Conservation (phyloP, 1,139 yeast species). For the Saccharomyces hybrid region DNA sequence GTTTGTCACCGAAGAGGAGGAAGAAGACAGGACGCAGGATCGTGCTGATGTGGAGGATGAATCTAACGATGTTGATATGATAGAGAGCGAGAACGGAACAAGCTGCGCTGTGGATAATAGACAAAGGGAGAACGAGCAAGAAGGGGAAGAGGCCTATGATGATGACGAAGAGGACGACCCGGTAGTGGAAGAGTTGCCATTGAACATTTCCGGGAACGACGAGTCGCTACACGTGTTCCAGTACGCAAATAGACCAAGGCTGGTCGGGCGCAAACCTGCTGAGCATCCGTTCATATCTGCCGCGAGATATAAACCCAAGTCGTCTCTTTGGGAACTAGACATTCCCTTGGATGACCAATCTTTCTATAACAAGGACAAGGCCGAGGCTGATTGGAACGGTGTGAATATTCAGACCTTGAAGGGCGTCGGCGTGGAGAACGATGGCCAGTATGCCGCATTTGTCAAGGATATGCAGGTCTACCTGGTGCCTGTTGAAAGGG, state of each 20-base stretch:
- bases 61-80: not conserved
- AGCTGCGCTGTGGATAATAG: conserved; percentile 4
- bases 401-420: conserved; percentile 56
- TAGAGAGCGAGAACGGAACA: conserved; percentile 3
- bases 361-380: conserved; percentile 61
- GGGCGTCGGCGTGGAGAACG: conserved; percentile 57
- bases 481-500: conserved; percentile 56
- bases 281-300: conserved; percentile 39
- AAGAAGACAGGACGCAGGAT: conserved; percentile 3
- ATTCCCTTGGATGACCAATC: conserved; percentile 56
- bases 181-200: conserved; percentile 66
- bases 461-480: conserved; percentile 48
- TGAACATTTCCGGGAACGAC: conserved; percentile 38
- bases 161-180: conserved; percentile 56
- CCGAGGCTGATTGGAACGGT: conserved; percentile 48
- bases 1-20: conserved; percentile 28
- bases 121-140: conserved; percentile 6
- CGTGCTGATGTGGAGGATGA: conserved; percentile 3
- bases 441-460: conserved; percentile 51
- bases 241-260: conserved; percentile 62
- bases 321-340: conserved; percentile 58
- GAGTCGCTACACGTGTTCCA: conserved; percentile 46
- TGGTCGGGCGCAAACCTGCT: conserved; percentile 39
- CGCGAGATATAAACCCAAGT: conserved; percentile 55
- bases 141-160: not conserved